Base-by-base conservation (phyloP, 2,329 filamentous ascomycete genomes). In the Cytospora leucostoma region DNA sequence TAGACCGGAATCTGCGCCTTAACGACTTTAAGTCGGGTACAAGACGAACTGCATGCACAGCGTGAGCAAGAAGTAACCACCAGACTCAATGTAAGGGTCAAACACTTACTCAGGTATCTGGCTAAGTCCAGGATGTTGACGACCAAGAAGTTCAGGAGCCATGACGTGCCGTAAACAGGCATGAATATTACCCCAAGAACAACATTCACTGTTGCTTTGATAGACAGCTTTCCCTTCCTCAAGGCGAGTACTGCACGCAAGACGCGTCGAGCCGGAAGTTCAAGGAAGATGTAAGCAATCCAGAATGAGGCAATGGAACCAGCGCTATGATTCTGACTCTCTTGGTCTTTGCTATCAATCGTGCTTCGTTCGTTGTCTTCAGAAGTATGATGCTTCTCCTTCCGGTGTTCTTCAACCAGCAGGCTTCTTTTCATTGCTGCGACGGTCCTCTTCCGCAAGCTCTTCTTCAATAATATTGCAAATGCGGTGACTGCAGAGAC, bases 251-350 rank as follows among this genome's bases (percentile, higher is more conserved):
- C 34, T 10, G 33, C 56, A 13, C 19, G 19, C 10, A 15, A 49
- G 5, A 50, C 13, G 27, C 32, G 49, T 32, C 15, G 40, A 50
- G 56, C 44, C 27, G 59, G 59, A 5, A 61, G 7, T 21, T 62
- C 60, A 12, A 62, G 17, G 37, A 62, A 54, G 2, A 62, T 10
- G n/a, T 62, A 54, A 17, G 38, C 19, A 11, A 34, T 37, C 59
- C 51, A 61, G 32, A 62, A 54, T 13, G 47, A 58, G 6, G 21
- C 11, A 19, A 27, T 34, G 15, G 49, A 19, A 17, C 47, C 17
- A 19, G 44, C 7, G 11, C 12, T 34, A 21, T 4, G 17, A 7
- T 19, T 2, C 12, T 15, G 37, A 10, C 21, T 10, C 44, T n/a
- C 11, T n/a, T 3, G 21, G 15, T 12, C 33, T 21, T 27, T n/a